Base-by-base conservation (phyloP, 2,329 filamentous ascomycete genomes). In the Xylaria sp. region DNA sequence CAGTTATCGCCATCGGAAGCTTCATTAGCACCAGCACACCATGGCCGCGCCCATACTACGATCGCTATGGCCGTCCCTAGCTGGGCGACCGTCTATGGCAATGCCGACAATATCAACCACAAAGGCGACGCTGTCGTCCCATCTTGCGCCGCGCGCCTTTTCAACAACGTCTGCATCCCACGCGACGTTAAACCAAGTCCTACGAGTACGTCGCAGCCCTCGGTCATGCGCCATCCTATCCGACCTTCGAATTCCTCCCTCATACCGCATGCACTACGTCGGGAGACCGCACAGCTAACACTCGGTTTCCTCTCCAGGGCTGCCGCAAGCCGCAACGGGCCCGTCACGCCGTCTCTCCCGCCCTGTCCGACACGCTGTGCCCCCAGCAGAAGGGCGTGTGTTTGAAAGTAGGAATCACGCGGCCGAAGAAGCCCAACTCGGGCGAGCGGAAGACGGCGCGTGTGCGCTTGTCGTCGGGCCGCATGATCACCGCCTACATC, bases 401-500 rank as follows among this genome's bases (percentile, higher is more conserved):
- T 77, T 81, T 99, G 67, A 93, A 96, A 76, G 95, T 98, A 63
- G 93, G 92, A 73, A 91, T 93, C 70, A 93, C 91, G 71, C 93
- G 95, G 73, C 95, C 95, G 58, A 99, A 99, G 88, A 99, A 99
- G 80, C 95, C 95, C 68, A 99, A 99, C 79, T 99, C 95, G 27
- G 95, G 93, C 58, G 93, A 98, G 83, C 85, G 95, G 66, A 99
- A 99, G 83, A 95, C 92, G 60, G 94, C 94, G 2, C 92, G 94
- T 82, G 90, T 99, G 19, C 85, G 93, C 69, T 81, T 99, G 75
- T 95, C 91, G 62, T 93, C 87, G 66, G 95, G 95, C 57, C 92
- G 88, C 74, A 85, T 96, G 61, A 84, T 99, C 65, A 97, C 92
- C 61, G 92, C 91, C 25, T 98, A 97, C 81, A 97, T 99, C 73